Base-by-base conservation (phyloP, 495 filamentous ascomycete genomes). In the Penicilliopsis zonata region DNA sequence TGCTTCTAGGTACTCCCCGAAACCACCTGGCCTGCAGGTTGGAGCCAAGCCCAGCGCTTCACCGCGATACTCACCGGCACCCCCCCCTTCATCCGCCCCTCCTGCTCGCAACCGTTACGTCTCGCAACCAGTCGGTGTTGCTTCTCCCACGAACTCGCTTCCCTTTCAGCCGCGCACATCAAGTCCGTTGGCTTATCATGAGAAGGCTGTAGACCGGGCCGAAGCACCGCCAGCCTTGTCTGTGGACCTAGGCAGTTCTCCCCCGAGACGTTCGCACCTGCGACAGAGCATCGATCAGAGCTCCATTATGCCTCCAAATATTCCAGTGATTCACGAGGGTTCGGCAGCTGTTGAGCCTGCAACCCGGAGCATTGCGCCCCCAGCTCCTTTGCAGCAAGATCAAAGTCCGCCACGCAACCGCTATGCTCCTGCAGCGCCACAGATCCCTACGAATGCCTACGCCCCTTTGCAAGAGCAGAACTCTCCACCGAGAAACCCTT, bases 111-210 rank as follows among this genome's bases (percentile, higher is more conserved):
- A 51, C 36, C 61, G 64, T 23, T 74, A 72, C 50, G 57, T 58
- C 13, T 67, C 65, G 15, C 66, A 69, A 34, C 66, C 70, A 12
- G 31, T 55, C 22, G 37, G 33, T 63, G 70, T 46, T 46, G 61
- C 52, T 48, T 33, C 46, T 52, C 40, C 53, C 54, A 30, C 70
- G 17, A 63, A 70, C 3, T 38, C 66, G 3, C 58, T 85, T 43
- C 68, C 79, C 9, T 85, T 86, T 53, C 82, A 82, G 35, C 84
- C 85, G 6, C 74, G 84, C 33, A 90, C 83, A 13, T 90, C 82
- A 13, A 93, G 85, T 46, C 86, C 83, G 8, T 62, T 92, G 18
- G 86, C 82, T 13, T 75, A 86, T 32, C 59, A 65, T 33, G 61
- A 65, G 31, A 63, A 62, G 32, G 41, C 43, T 16, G 58, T 54